These are phyloP conservation scores for Scheffersomyces stipitis DNA, from an alignment of 805 yeast species.

Conservation along the genomic window DNA sequence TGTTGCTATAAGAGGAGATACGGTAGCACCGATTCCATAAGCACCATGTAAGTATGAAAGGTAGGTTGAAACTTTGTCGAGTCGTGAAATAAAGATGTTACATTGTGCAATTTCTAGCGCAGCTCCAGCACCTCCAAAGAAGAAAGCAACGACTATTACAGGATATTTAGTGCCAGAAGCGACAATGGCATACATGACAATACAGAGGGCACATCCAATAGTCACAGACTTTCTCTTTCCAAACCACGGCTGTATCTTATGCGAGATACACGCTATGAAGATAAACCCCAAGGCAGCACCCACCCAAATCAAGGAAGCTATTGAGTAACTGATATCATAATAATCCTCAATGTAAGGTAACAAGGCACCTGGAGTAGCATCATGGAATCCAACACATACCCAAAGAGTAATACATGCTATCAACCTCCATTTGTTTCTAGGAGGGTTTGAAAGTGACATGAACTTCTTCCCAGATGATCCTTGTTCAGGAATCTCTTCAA, in stretches of 20 bases:
- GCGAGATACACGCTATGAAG: conserved; percentile 47
- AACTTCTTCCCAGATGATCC: background rate
- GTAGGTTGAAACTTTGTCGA: conserved; percentile 54
- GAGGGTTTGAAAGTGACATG: conserved; percentile 45
- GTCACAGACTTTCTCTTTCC: conserved; percentile 42
- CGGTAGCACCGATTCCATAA: conserved; percentile 72
- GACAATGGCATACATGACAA: conserved; percentile 46
- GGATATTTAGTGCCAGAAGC: conserved; percentile 45
- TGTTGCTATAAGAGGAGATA: conserved; percentile 66
- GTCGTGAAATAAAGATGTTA: conserved; percentile 50
- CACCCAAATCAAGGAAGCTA: conserved; percentile 61
- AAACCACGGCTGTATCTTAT: conserved; percentile 38
- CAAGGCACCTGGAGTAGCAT: conserved; percentile 63
- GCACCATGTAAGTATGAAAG: conserved; percentile 66
- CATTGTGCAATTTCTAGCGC: conserved; percentile 51
- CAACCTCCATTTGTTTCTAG: conserved; percentile 43
- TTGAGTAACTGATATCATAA: conserved; percentile 48
- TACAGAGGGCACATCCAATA: conserved; percentile 35
- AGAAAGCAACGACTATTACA: conserved; percentile 48
- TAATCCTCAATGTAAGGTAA: conserved; percentile 52
- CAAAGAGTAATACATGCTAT: conserved; percentile 41
- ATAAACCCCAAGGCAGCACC: conserved; percentile 58
- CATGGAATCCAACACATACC: conserved; percentile 45
- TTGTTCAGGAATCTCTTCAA: too few relatives aligned
- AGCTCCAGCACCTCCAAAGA: conserved; percentile 58